These are phyloP conservation scores for Ceratobasidium sp. DNA, from an alignment of 1,284 basidiomycete genomes.

Conservation along the genomic window DNA sequence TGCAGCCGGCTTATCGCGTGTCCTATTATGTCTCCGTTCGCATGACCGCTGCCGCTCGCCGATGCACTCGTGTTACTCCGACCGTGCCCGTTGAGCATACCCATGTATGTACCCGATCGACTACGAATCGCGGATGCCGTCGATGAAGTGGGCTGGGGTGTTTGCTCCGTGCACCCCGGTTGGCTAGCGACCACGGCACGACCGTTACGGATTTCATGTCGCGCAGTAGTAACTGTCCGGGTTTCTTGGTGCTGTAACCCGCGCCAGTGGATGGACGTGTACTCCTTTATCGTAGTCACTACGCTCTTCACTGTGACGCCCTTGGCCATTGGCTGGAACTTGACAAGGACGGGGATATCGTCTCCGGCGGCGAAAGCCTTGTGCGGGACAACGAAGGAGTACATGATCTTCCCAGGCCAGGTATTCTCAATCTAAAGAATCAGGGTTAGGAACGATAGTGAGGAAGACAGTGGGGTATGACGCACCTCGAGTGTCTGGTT, in stretches of 20 bases:
- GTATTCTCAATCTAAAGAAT: slow-evolving; percentile 77
- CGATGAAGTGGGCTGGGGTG: slow-evolving; percentile 46
- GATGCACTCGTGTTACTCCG: slow-evolving; percentile 4
- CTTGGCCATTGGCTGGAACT: slow-evolving; percentile 86
- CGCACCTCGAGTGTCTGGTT: slow-evolving; percentile 86
- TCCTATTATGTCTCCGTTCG: slow-evolving; percentile 28
- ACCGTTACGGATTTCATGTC: slow-evolving; percentile 75
- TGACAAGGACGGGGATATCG: slow-evolving; percentile 77
- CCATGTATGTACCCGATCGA: slow-evolving; percentile 15
- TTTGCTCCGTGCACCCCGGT: slow-evolving; percentile 40
- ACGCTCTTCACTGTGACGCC: slow-evolving; percentile 77
- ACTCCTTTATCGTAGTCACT: slow-evolving; percentile 75
- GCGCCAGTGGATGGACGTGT: slow-evolving; percentile 67
- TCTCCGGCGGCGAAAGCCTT: slow-evolving; percentile 93
- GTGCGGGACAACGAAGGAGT: slow-evolving; percentile 83
- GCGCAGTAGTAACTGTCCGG: slow-evolving; percentile 65
- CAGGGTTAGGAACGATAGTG: slow-evolving; percentile 6
- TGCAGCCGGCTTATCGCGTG: slow-evolving; percentile 29
- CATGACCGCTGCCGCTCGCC: background rate
- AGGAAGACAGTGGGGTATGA: background rate
- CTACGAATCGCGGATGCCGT: slow-evolving; percentile 34
- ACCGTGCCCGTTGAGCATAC: slow-evolving; percentile 8
- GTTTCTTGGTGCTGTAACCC: slow-evolving; percentile 67
- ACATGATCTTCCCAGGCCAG: slow-evolving; percentile 96
- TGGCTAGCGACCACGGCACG: slow-evolving; percentile 55